Evolutionary conservation across 169 alveolate species (phyloP).

Genomic region (Blepharisma undulans): DNA sequence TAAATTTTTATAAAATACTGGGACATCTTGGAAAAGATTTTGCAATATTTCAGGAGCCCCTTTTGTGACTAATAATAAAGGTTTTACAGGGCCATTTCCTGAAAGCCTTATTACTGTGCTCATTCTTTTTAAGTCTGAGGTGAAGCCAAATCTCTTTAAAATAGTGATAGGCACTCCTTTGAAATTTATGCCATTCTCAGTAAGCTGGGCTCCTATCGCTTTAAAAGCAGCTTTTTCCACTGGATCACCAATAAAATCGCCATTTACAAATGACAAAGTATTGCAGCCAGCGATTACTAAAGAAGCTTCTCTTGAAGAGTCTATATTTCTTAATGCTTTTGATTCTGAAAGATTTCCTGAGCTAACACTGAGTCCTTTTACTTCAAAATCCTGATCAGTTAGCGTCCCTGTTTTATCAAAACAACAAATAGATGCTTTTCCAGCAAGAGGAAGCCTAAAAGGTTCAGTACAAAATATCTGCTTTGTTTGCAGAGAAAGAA

Average conservation of each 20-base stretch:
- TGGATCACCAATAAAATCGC: conserved; percentile 94
- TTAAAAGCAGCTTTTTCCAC: conserved; percentile 90
- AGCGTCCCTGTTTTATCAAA: conserved; percentile 99
- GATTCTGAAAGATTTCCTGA: conserved; percentile 21
- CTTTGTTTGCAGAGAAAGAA: conserved; percentile 88
- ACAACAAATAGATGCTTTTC: conserved; percentile 75
- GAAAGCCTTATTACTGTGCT: conserved; percentile 55
- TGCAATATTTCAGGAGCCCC: conserved; percentile 96
- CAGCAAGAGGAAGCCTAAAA: conserved; percentile 96
- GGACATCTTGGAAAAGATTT: conserved; percentile 84
- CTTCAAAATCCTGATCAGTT: conserved; percentile 86
- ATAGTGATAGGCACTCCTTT: background rate
- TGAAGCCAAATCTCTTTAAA: conserved; percentile 71
- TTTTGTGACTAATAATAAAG: conserved; percentile 84
- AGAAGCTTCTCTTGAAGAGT: conserved; percentile 62
- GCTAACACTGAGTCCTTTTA: conserved; percentile 6
- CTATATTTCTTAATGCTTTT: conserved; percentile 45
- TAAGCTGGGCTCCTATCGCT: background rate
- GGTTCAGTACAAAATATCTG: conserved; percentile 98
- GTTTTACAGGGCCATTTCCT: conserved; percentile 58
- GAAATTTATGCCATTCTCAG: background rate
- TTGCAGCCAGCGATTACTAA: conserved; percentile 95
- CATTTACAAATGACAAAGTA: conserved; percentile 87
- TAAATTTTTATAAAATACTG: conserved; percentile 87
- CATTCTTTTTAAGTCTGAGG: conserved; percentile 78